phyloP scores from a whole-genome alignment of 495 filamentous ascomycete genomes.

The Talaromyces trachyspermus region DNA sequence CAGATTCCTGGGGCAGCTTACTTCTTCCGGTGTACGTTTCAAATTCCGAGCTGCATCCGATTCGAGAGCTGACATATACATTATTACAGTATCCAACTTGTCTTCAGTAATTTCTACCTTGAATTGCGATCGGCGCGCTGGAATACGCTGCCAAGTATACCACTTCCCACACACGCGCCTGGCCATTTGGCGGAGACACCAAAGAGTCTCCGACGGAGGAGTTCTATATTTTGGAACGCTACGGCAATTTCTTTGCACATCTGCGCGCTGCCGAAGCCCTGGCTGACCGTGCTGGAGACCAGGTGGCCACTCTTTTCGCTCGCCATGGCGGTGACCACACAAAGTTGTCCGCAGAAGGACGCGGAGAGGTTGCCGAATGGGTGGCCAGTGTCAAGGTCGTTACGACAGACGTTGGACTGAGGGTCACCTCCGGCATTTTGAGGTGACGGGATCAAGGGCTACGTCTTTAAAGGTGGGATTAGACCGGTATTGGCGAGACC shows the following conservation, averaged over 20 bases:
- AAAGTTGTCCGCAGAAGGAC: conserved; percentile 33
- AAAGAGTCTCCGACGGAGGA: conserved; percentile 49
- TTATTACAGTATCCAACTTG: conserved; percentile 43
- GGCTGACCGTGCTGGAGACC: conserved; percentile 42
- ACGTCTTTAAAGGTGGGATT: conserved; percentile 47
- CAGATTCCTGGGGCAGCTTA: conserved; percentile 41
- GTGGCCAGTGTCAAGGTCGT: conserved; percentile 54
- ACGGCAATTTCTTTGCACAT: conserved; percentile 53
- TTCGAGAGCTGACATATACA: not conserved
- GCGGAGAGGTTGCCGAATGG: conserved; percentile 52
- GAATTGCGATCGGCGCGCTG: conserved; percentile 48
- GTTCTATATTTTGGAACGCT: conserved; percentile 53
- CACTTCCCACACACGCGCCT: conserved; percentile 41
- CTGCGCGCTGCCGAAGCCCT: conserved; percentile 49
- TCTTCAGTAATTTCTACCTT: conserved; percentile 57
- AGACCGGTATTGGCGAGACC: conserved; percentile 54
- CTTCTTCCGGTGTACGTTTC: conserved; percentile 47
- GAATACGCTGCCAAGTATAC: conserved; percentile 46
- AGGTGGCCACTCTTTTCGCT: conserved; percentile 34
- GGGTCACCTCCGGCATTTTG: conserved; percentile 52
- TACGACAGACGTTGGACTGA: conserved; percentile 47
- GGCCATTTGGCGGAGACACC: conserved; percentile 52
- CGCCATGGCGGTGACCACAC: conserved; percentile 24
- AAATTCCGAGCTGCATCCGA: not conserved
- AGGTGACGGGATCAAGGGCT: conserved; percentile 48